Evolutionary conservation across 305 asterid genomes (phyloP).

Genomic region (Petunia hybrid): DNA sequence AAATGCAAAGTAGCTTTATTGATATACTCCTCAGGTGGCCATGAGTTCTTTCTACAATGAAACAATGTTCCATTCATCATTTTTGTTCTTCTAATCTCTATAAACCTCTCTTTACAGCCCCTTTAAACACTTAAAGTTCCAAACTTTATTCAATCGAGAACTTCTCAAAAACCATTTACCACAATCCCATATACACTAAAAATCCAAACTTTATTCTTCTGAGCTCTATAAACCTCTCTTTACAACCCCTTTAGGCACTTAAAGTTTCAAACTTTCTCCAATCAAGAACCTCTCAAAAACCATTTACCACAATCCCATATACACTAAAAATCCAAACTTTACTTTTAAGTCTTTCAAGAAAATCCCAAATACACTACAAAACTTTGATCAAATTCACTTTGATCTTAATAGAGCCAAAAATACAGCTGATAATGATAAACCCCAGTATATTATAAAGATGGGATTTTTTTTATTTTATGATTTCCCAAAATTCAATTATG

Average conservation of each 20-base stretch:
- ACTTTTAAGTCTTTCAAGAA: neutral
- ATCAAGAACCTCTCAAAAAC: conserved; percentile 17
- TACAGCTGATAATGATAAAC: neutral
- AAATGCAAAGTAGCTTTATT: conserved; percentile 80
- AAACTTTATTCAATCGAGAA: conserved; percentile 24
- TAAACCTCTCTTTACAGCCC: neutral
- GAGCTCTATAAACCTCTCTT: neutral
- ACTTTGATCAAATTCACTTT: conserved; percentile 31
- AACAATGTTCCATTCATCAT: conserved; percentile 93
- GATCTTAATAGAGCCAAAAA: conserved; percentile 23
- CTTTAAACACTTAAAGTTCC: neutral
- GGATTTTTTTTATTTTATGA: neutral
- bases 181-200: conserved; percentile 21
- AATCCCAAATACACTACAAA: conserved; percentile 27
- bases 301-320: conserved; percentile 19
- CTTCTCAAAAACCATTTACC: conserved; percentile 5
- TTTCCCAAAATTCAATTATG: conserved; percentile 9
- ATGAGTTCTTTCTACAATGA: conserved; percentile 87
- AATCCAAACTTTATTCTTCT: neutral
- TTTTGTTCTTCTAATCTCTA: conserved; percentile 37
- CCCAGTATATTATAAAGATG: neutral
- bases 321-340: neutral
- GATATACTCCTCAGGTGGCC: conserved; percentile 97
- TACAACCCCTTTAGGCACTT: neutral
- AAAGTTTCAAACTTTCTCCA: conserved; percentile 20